phyloP scores from a whole-genome alignment of 2,329 filamentous ascomycete species.

The Colletotrichum destructivum region DNA sequence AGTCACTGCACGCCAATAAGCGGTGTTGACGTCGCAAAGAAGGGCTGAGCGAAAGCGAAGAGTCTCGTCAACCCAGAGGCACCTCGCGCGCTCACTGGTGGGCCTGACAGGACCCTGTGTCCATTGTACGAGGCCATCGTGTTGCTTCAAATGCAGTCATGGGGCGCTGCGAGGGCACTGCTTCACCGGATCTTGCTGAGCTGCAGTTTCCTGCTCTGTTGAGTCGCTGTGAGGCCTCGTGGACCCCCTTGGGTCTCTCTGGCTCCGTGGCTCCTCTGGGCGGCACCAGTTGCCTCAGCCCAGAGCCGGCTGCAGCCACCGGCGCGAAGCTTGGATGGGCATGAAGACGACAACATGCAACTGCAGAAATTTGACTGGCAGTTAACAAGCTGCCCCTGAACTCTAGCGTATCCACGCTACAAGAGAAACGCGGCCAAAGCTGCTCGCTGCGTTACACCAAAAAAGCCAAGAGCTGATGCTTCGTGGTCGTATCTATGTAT shows the following conservation, averaged over 20 bases:
- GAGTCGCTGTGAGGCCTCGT: not conserved
- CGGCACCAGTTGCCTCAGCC: conserved; percentile 20
- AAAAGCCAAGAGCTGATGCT: conserved; percentile 4
- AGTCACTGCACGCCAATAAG: conserved; percentile 7
- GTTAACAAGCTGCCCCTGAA: conserved; percentile 24
- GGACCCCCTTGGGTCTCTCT: not conserved
- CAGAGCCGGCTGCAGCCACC: conserved; percentile 33
- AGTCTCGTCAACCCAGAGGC: not conserved
- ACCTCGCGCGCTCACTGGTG: conserved; percentile 8
- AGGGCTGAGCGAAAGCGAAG: conserved; percentile 23
- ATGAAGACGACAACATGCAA: conserved; percentile 37
- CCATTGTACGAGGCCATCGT: conserved; percentile 20
- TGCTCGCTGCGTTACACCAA: not conserved
- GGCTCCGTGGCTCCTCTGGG: not conserved
- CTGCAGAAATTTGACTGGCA: conserved; percentile 35
- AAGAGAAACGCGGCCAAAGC: conserved; percentile 26
- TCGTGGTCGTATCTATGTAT: not conserved
- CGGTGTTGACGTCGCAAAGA: not conserved
- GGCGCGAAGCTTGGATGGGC: conserved; percentile 30
- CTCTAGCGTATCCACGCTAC: conserved; percentile 22
- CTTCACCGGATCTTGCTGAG: not conserved
- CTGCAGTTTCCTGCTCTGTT: not conserved
- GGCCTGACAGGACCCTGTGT: not conserved
- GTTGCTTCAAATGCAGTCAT: conserved; percentile 16
- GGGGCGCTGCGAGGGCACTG: conserved; percentile 7